Percentiles rank a stretch among this genome's conserved stretches.
Conservation (phyloP, 2,329 filamentous ascomycete species). For the Cladosporium oxysporum region DNA sequence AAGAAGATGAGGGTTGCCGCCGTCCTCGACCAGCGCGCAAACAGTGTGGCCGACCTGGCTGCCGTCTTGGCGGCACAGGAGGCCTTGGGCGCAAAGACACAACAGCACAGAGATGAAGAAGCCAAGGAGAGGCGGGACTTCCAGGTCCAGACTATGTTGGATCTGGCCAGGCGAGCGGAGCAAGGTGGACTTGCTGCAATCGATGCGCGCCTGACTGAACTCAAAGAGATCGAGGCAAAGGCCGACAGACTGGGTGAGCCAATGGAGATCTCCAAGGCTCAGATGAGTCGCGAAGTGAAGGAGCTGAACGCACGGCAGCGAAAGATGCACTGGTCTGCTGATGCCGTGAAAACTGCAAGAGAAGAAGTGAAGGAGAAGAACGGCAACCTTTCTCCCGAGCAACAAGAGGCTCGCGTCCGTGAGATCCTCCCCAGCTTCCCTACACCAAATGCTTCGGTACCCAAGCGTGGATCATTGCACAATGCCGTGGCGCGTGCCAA, state of each 20-base stretch:
- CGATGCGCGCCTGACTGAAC: slow-evolving; percentile 21
- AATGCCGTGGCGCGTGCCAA: slow-evolving; percentile 20
- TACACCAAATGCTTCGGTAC: slow-evolving; percentile 20
- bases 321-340: slow-evolving; percentile 27
- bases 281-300: slow-evolving; percentile 19
- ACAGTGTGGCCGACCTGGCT: slow-evolving; percentile 61
- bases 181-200: slow-evolving; percentile 26
- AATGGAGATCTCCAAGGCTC: slow-evolving; percentile 11
- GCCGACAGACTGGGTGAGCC: slow-evolving; percentile 19
- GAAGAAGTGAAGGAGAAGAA: not conserved
- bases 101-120: slow-evolving; percentile 24
- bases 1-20: slow-evolving; percentile 54
- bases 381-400: not conserved
- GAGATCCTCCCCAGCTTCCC: slow-evolving; percentile 28
- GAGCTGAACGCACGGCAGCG: slow-evolving; percentile 6
- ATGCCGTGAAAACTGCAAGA: slow-evolving; percentile 23
- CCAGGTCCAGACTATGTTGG: slow-evolving; percentile 27
- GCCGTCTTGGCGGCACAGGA: slow-evolving; percentile 56
- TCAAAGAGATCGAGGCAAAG: slow-evolving; percentile 5
- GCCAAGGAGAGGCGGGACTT: slow-evolving; percentile 19
- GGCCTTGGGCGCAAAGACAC: slow-evolving; percentile 34
- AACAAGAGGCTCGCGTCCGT: slow-evolving; percentile 12
- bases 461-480: slow-evolving; percentile 21
- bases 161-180: slow-evolving; percentile 24
- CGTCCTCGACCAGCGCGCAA: slow-evolving; percentile 67